phyloP scores from a whole-genome alignment of 2,329 filamentous ascomycete genomes.

The Apiospora marii region DNA sequence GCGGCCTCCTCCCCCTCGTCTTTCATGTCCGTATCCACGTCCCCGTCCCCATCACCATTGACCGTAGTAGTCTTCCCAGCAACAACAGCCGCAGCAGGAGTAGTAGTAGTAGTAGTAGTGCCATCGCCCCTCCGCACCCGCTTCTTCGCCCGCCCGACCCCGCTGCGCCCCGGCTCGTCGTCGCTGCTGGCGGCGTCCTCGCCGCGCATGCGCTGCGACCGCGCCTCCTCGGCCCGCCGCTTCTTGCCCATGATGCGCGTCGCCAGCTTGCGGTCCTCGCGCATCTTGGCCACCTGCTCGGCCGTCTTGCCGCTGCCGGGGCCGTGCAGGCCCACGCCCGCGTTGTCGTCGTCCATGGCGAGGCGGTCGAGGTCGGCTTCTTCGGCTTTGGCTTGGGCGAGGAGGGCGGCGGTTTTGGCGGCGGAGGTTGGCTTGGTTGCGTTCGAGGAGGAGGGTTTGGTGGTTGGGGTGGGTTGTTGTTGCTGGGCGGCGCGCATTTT shows the following conservation, averaged over 20 bases:
- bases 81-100: not conserved
- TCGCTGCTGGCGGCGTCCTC: slow-evolving; percentile 38
- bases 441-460: too few species aligned
- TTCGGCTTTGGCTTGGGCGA: slow-evolving; percentile 13
- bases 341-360: slow-evolving; percentile 31
- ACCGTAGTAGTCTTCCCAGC: not conserved
- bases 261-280: slow-evolving; percentile 16
- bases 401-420: not conserved
- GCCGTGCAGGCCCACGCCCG: slow-evolving; percentile 30
- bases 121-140: slow-evolving; percentile 28
- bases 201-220: slow-evolving; percentile 35
- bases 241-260: slow-evolving; percentile 24
- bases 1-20: not conserved
- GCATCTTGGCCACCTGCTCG: not conserved
- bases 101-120: not conserved
- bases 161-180: slow-evolving; percentile 42
- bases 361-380: slow-evolving; percentile 26
- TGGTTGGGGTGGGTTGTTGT: not conserved
- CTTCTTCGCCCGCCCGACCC: slow-evolving; percentile 42
- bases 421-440: not conserved
- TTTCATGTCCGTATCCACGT: not conserved
- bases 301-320: slow-evolving; percentile 24
- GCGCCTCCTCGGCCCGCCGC: slow-evolving; percentile 33
- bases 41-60: not conserved
- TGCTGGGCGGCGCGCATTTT: slow-evolving; percentile 27